Evolutionary conservation across 2,329 filamentous ascomycete genomes (phyloP).

Genomic region (Colletotrichum sp.): DNA sequence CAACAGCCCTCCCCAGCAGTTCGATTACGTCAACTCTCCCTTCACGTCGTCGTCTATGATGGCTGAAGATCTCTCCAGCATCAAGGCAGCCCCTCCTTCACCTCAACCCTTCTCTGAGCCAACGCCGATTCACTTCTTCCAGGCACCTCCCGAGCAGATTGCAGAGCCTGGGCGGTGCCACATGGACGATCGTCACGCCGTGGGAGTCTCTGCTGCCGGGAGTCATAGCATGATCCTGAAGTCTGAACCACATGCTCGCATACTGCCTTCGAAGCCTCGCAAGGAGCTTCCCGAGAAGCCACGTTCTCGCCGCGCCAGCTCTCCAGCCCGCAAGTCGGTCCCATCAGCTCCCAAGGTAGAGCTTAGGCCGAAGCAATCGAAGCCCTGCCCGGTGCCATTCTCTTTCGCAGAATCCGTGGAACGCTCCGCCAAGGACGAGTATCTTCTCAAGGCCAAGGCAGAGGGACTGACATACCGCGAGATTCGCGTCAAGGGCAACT

Average conservation of each 20-base stretch:
- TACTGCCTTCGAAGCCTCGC: neutral
- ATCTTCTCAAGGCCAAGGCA: constrained; percentile 58
- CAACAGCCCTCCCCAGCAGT: neutral
- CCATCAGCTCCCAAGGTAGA: neutral
- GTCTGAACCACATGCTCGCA: neutral
- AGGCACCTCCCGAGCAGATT: neutral
- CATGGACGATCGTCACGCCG: neutral
- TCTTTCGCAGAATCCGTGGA: neutral
- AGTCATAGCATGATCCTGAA: neutral
- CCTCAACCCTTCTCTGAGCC: constrained; percentile 5
- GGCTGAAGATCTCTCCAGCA: neutral
- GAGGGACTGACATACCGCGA: constrained; percentile 68
- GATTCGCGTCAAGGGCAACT: constrained; percentile 60
- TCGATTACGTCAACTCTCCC: constrained; percentile 8
- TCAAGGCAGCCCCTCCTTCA: neutral
- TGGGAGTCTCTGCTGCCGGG: neutral
- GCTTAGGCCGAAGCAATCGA: neutral
- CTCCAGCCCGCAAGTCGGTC: neutral
- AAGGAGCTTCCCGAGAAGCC: constrained; percentile 16
- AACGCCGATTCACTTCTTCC: constrained; percentile 5
- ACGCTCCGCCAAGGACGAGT: constrained; percentile 43
- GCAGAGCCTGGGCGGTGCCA: neutral
- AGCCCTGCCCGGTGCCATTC: neutral
- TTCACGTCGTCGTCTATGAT: constrained; percentile 1
- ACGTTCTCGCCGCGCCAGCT: neutral